Evolutionary conservation across 352 stramenopile species (phyloP).

Genomic region (Phytopythium chamaehyphon): DNA sequence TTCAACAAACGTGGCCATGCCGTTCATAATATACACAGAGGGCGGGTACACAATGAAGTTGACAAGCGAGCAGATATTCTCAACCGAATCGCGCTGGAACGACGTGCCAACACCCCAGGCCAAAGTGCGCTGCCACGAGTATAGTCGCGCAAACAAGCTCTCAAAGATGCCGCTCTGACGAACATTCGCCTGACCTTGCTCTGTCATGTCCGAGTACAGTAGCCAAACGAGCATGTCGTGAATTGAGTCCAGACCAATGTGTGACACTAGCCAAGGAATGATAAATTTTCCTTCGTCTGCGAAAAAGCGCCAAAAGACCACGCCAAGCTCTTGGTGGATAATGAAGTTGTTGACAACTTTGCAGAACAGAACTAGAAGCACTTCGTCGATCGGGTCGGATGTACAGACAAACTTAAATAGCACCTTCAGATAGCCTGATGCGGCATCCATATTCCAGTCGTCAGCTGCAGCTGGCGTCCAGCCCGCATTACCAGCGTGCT

Average conservation of each 20-base stretch:
- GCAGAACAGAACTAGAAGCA: slow-evolving; percentile 81
- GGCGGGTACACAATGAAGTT: slow-evolving; percentile 88
- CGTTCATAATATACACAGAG: slow-evolving; percentile 83
- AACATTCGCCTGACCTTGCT: slow-evolving; percentile 54
- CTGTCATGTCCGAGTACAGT: slow-evolving; percentile 80
- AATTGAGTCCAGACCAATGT: slow-evolving; percentile 84
- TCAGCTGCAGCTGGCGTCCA: slow-evolving; percentile 36
- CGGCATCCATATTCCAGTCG: slow-evolving; percentile 45
- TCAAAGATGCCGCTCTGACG: slow-evolving; percentile 70
- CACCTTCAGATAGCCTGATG: slow-evolving; percentile 71
- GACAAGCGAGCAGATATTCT: slow-evolving; percentile 81
- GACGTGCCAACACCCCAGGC: slow-evolving; percentile 79
- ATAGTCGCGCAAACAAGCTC: slow-evolving; percentile 70
- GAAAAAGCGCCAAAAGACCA: slow-evolving; percentile 63
- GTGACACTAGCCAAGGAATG: slow-evolving; percentile 70
- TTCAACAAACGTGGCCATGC: slow-evolving; percentile 79
- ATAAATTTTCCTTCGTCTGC: slow-evolving; percentile 63
- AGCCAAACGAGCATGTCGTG: slow-evolving; percentile 81
- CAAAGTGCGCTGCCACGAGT: slow-evolving; percentile 77
- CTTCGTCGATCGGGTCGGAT: slow-evolving; percentile 60
- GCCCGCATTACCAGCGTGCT: slow-evolving; percentile 25
- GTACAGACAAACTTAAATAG: slow-evolving; percentile 82
- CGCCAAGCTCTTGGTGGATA: slow-evolving; percentile 61
- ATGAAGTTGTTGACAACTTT: slow-evolving; percentile 86
- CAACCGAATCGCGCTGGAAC: slow-evolving; percentile 83